Evolutionary conservation across 345 rosid genomes (phyloP).

Genomic region (Moricandia arvensis): DNA sequence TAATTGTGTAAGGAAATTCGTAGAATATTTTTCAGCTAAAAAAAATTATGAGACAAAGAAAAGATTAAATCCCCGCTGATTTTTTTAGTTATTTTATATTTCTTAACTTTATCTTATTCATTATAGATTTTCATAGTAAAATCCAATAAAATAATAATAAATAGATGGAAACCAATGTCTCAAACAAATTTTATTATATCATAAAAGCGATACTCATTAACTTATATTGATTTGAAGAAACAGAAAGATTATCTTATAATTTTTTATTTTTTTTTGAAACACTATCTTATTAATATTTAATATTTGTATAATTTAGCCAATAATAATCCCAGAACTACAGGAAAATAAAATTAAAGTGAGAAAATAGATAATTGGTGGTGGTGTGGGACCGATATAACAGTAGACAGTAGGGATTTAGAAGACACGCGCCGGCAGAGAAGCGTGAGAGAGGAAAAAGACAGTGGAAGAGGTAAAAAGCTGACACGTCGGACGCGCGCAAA

Average conservation of each 20-base stretch:
- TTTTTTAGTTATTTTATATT: neutral
- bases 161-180: neutral
- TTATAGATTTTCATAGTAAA: neutral
- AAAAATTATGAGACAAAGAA: neutral
- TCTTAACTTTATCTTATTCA: neutral
- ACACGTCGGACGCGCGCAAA: constrained; percentile 94
- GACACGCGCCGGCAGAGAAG: constrained; percentile 31
- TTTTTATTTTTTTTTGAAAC: neutral
- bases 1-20: constrained; percentile 13
- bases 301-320: neutral
- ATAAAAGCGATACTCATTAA: neutral
- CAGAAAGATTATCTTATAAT: neutral
- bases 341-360: neutral
- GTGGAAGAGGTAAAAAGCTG: constrained; percentile 61
- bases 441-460: constrained; percentile 47
- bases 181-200: neutral
- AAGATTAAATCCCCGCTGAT: neutral
- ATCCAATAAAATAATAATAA: neutral
- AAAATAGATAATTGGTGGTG: neutral
- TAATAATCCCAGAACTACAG: constrained; percentile 18
- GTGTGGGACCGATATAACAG: constrained; percentile 36
- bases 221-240: neutral
- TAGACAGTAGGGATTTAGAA: constrained; percentile 13
- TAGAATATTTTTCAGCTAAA: neutral
- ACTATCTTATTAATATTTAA: no score